Base-by-base conservation (phyloP, 1,139 yeast species). In the Geotrichum siamense region DNA sequence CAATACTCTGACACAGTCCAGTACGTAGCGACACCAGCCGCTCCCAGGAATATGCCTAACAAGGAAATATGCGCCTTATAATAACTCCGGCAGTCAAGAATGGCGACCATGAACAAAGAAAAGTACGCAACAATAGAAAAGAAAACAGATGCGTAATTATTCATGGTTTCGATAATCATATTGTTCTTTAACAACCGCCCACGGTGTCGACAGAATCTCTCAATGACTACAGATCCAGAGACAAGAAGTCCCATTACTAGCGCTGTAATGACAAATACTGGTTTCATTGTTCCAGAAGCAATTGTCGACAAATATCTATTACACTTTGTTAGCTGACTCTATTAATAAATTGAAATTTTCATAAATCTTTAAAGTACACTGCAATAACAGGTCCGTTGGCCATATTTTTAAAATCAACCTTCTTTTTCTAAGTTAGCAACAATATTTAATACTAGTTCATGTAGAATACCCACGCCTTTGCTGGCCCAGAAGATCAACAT, bases 401-500 rank as follows among this genome's bases (percentile, higher is more conserved):
- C 21, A 28, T 20, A 15, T 33, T 41, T 25, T 38, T 34, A 16
- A 39, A 39, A 29, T 40, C 39, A 3, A 41, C 22, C 31, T 36
- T 44, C 42, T 38, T 22, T 20, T 34, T 21, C 23, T 26, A 15
- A n/a, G 39, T 31, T 21, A 29, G 27, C 16, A 3, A 12, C 9
- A 15, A 12, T 23, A 8, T 10, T 16, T n/a, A n/a, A n/a, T 27
- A 3, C 21, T 19, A 15, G 5, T 16, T 20, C 21, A 15, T 32
- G 26, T 17, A 5, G 13, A n/a, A n/a, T 23, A 3, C 38, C 17
- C 28, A 42, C 45, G 16, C 45, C 45, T 21, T 42, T 28, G 21
- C 45, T 38, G 28, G 46, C 49, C 49, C 49, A 46, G 13, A 42
- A 43, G 15, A 37, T 30, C 2, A 46, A 35, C 49, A 46, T 46